A percentile compares a stretch with the other conserved stretches of the same genome.
phyloP scores from a whole-genome alignment of 2,329 filamentous ascomycete species.

The Oidium heveae region DNA sequence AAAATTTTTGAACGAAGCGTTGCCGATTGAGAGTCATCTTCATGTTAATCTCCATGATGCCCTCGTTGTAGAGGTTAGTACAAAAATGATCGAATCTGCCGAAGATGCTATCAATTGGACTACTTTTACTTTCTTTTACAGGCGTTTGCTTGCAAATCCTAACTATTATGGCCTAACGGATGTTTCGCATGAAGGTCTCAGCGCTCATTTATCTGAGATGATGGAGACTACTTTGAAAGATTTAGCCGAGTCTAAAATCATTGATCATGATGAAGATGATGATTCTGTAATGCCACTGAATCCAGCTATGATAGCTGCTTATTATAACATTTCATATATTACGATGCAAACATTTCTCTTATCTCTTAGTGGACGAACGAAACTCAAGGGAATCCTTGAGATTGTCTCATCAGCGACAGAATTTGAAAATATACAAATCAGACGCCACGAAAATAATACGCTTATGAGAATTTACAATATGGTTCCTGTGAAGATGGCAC shows the following conservation, averaged over 20 bases:
- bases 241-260: constrained; percentile 75
- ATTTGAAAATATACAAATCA: constrained; percentile 84
- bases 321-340: constrained; percentile 98
- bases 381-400: constrained; percentile 89
- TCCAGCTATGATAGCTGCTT: constrained; percentile 90
- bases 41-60: constrained; percentile 83
- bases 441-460: constrained; percentile 71
- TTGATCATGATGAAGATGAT: constrained; percentile 86
- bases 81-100: constrained; percentile 80
- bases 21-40: constrained; percentile 85
- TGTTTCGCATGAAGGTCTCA: constrained; percentile 78
- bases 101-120: constrained; percentile 97
- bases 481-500: constrained; percentile 81
- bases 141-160: constrained; percentile 77
- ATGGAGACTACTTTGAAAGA: constrained; percentile 86
- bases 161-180: constrained; percentile 85
- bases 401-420: constrained; percentile 93
- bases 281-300: constrained; percentile 76
- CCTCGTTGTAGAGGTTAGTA: constrained; percentile 92
- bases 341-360: constrained; percentile 98
- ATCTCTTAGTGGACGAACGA: constrained; percentile 67
- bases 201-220: constrained; percentile 76
- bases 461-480: constrained; percentile 84
- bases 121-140: constrained; percentile 96
- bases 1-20: constrained; percentile 89